Evolutionary conservation across 2,329 filamentous ascomycete genomes (phyloP), one percentile per base, ranked within the genome.

Genomic region (Rhynchosporium graminicola): DNA sequence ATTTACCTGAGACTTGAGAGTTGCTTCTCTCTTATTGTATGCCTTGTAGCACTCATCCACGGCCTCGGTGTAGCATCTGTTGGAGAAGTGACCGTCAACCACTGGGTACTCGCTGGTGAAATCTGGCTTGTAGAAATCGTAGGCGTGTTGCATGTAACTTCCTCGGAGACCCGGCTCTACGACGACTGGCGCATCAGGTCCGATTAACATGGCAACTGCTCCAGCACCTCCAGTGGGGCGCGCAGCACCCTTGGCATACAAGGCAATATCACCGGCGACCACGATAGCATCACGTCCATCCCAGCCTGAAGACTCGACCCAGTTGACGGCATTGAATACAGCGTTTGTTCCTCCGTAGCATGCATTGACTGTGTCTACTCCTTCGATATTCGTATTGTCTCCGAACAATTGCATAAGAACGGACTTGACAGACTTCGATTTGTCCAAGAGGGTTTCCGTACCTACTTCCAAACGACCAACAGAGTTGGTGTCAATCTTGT

Each of bases 61-160:
- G 57, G 90, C 90, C 80, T 90, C 84, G 67, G 83, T 90, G 79
- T 94, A 94, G 83, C 90, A 94, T 77, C 81, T 88, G 76, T 92
- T 77, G 55, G 90, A 94, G 83, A 87, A 92, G 77, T 93, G 90
- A 65, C 90, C 90, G 72, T 94, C 90, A 63, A 94, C 90, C 74
- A 91, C 87, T 67, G 90, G 90, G 80, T 94, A 94, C 79, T 94
- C 90, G 83, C 88, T 91, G 73, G 90, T 90, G 69, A 94, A 81
- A 77, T 94, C 90, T 73, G 90, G 90, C 87, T 94, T 94, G 86
- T 92, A 94, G 77, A 94, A 94, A 77, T 94, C 90, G 78, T 94
- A 95, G 71, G 87, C 88, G 79, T 94, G 90, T 77, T 87, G 83
- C 87, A 93, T 88, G 81, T 91, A 92, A 72, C 82, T 87, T 74